Conservation (phyloP, 208 protist genomes). For the Acanthamoeba quina region DNA sequence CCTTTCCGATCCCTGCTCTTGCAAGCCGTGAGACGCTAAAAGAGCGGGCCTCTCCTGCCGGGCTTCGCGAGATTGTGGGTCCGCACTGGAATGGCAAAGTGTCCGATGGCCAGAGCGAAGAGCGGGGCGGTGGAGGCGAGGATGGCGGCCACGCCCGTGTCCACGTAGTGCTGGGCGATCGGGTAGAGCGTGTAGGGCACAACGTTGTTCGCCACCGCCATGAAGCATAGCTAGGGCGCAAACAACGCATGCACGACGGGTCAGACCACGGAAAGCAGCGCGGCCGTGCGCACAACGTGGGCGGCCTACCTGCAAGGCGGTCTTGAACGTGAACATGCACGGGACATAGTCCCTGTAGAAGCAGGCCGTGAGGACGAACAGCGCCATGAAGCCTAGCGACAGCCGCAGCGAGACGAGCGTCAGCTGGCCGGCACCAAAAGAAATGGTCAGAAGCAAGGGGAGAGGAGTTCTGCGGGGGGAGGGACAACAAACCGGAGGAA, state of each 20-base stretch:
- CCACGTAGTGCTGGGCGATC: constrained; percentile 27
- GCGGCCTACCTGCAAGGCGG: not conserved
- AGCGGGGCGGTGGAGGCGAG: not conserved
- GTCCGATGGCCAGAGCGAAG: constrained; percentile 10
- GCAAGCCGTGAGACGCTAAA: not conserved
- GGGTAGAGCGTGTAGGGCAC: constrained; percentile 11
- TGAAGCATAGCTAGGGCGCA: not conserved
- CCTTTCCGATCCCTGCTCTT: not conserved
- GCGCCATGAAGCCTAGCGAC: constrained; percentile 3
- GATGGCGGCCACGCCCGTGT: constrained; percentile 34
- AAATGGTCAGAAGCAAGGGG: not conserved
- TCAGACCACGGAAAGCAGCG: too few species aligned
- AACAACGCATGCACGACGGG: not conserved
- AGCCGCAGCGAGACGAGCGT: constrained; percentile 1
- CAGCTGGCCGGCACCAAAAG: not conserved
- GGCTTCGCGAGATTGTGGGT: too few species aligned
- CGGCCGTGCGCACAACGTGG: too few species aligned
- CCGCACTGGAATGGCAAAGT: not conserved
- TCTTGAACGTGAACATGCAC: not conserved
- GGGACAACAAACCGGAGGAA: constrained; percentile 39
- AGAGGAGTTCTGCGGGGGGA: too few species aligned
- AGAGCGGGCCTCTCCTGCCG: not conserved
- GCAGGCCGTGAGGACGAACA: constrained; percentile 2
- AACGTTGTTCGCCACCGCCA: constrained; percentile 22
- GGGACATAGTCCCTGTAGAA: constrained; percentile 8